Evolutionary conservation across 2,329 filamentous ascomycete species (phyloP), one percentile per base, ranked within the genome.

Genomic region (Fusarium poae): DNA sequence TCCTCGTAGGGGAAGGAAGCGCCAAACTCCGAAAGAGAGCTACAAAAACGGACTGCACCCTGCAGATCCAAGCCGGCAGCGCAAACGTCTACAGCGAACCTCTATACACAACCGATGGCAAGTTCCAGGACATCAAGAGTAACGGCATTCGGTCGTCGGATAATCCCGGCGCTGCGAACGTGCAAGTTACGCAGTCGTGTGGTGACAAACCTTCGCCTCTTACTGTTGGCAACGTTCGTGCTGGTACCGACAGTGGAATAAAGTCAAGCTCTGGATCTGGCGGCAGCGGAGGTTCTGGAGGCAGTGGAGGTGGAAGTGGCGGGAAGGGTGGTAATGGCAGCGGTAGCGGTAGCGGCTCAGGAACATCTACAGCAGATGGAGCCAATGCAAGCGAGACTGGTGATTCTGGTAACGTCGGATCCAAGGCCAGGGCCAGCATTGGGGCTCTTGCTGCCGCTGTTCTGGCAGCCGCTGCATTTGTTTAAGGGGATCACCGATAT

Each of bases 11-110:
- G 25, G 66, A 68, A 25, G 51, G 27, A 25, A 67, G 66, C 37
- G 66, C 66, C 2, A 68, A 70, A 29, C 40, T 68, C 4, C 57
- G 66, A 42, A 46, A 50, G 34, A 43, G 66, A 27, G 62, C 43
- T 18, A 44, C 43, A 5, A 57, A 68, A 52, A 68, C 66, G 2
- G 66, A 62, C 20, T 68, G 66, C 20, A 62, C 40, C 11, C 56
- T 68, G 8, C 50, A 54, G 46, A 68, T 68, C 12, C 57, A 57
- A 20, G 66, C 67, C 4, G 49, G 52, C 8, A 46, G 44, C 8
- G 55, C 68, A 20, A 67, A 37, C n/a, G 66, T 68, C 44, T 68
- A 68, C n/a, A 46, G 56, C 20, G 51, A 70, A 29, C 66, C 66
- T 25, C 27, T 68, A 3, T 54, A 45, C 1, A 62, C 66, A 3